Base-by-base conservation (phyloP, 495 filamentous ascomycete species). In the Beverwykella pulmonaria region DNA sequence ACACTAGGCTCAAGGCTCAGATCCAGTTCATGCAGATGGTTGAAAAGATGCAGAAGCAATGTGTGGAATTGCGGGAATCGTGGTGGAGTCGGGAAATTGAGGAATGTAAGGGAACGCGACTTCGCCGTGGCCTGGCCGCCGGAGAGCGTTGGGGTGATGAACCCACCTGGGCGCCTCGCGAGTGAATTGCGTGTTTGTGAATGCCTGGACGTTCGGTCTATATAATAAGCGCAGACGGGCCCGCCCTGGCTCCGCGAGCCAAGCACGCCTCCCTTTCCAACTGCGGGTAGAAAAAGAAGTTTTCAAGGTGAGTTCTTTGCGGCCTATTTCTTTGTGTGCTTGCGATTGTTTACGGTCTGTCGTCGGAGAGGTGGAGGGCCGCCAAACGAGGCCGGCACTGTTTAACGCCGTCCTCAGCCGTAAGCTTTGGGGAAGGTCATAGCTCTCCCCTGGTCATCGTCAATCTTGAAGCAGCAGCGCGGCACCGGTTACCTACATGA, bases 401-500 rank as follows among this genome's bases (percentile, higher is more conserved):
- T 22, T 5, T 52, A 44, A 44, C 39, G 39, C 8, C 39, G 6
- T 14, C 39, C 39, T 44, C 39, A n/a, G 8, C 17, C 39, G 30
- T 12, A 34, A 34, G 30, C 30, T 34, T 12, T 12, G 30, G 30
- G 15, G 6, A 44, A 15, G 67, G 68, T 67, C 68, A 71, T 63
- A 71, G 68, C 68, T 71, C 55, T 59, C 19, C 36, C 15, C 46
- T 36, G 39, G 44, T 23, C 48, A 50, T 36, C 48, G 30, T 26
- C 32, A 61, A 48, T 53, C 57, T 50, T 60, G 52, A 12, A 58
- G 44, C 29, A 19, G 23, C 44, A 26, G 29, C 8, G 27, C 25
- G 60, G 63, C 67, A 58, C 25, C 64, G 68, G 68, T 36, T 71
- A 71, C 63, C 53, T 67, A 67, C 68, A 62, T 61, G 57, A 47